phyloP scores from a whole-genome alignment of 192 early-diverging fungal genomes.

The Coemansia guatemalensis region DNA sequence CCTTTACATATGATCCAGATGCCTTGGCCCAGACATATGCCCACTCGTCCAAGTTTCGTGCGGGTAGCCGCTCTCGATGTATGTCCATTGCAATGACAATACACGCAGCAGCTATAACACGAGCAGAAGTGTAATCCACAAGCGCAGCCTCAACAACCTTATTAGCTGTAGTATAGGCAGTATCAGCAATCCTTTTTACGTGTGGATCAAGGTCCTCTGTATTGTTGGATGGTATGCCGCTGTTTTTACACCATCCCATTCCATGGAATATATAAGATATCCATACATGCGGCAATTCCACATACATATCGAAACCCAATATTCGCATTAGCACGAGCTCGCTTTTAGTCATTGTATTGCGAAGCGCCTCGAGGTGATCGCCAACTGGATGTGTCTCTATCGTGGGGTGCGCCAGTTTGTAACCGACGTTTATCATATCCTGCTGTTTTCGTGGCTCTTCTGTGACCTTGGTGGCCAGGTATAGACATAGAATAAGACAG shows the following conservation, averaged over 20 bases:
- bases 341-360: slow-evolving; percentile 23
- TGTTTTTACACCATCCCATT: slow-evolving; percentile 39
- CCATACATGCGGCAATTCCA: slow-evolving; percentile 38
- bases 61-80: slow-evolving; percentile 16
- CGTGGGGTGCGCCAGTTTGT: slow-evolving; percentile 16
- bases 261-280: slow-evolving; percentile 27
- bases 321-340: slow-evolving; percentile 30
- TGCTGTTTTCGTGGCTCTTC: slow-evolving; percentile 41
- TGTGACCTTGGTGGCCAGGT: slow-evolving; percentile 42
- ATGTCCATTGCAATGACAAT: slow-evolving; percentile 16
- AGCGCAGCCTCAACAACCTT: slow-evolving; percentile 17
- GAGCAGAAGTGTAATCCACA: slow-evolving; percentile 26
- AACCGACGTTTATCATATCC: slow-evolving; percentile 35
- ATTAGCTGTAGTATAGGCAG: slow-evolving; percentile 23
- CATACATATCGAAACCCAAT: slow-evolving; percentile 30
- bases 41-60: slow-evolving; percentile 25
- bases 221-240: slow-evolving; percentile 29
- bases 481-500: slow-evolving; percentile 31
- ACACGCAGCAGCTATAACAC: slow-evolving; percentile 25
- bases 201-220: slow-evolving; percentile 19
- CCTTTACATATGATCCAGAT: slow-evolving; percentile 7
- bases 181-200: slow-evolving; percentile 15
- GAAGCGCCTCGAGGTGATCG: slow-evolving; percentile 12
- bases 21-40: slow-evolving; percentile 33
- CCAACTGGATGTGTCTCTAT: slow-evolving; percentile 10